A percentile compares a stretch with the other conserved stretches of the same genome.
Evolutionary conservation across 495 filamentous ascomycete species (phyloP).

Genomic region (Penicillium cinerascens): DNA sequence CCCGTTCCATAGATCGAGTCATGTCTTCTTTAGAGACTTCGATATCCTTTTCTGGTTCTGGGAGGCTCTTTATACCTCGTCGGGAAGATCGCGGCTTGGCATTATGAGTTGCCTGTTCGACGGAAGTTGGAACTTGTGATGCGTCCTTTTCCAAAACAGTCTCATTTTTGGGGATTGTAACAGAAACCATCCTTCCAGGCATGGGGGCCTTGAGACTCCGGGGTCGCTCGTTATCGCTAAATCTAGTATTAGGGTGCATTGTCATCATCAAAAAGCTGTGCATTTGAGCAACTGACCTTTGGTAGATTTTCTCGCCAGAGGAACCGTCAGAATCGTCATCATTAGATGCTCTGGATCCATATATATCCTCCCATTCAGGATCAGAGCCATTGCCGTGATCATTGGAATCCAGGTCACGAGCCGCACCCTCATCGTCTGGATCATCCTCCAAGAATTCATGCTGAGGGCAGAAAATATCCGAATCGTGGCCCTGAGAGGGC

Average conservation of each 20-base stretch:
- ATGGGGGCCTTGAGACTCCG: not conserved
- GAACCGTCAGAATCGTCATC: not conserved
- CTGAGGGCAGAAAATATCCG: no score
- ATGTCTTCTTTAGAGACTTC: not conserved
- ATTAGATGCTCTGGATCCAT: not conserved
- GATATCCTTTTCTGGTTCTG: not conserved
- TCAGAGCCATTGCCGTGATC: not conserved
- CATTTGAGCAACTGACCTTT: not conserved
- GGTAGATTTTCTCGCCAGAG: not conserved
- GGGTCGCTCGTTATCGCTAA: not conserved
- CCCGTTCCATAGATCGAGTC: not conserved
- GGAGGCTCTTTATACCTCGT: not conserved
- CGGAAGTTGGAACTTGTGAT: no score
- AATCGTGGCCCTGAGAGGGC: no score
- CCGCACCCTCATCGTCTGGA: not conserved
- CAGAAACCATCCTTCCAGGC: not conserved
- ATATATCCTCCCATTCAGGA: not conserved
- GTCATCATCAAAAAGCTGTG: not conserved
- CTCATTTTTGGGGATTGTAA: not conserved
- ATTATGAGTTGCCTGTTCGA: not conserved
- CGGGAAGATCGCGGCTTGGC: not conserved
- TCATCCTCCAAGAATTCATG: not conserved
- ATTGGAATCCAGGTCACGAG: not conserved
- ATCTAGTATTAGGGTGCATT: not conserved
- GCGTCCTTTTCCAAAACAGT: not conserved